These are phyloP conservation scores for Aspergillus puulaauensis DNA, from an alignment of 2,329 filamentous ascomycete species.

Conservation along the genomic window DNA sequence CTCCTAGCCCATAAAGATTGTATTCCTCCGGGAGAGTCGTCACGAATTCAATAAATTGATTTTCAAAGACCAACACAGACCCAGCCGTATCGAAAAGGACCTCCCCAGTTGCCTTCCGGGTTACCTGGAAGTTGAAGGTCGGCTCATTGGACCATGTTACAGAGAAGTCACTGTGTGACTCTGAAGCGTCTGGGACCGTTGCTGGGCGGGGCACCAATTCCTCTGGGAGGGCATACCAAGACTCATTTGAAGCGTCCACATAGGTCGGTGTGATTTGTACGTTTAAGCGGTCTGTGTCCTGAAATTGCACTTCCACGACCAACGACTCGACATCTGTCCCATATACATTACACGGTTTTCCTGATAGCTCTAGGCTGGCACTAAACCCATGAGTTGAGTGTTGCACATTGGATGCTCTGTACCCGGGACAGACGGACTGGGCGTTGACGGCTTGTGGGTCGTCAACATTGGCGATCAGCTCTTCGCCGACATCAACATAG, in stretches of 20 bases:
- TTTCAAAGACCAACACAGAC: slow-evolving; percentile 67
- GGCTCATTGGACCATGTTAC: slow-evolving; percentile 59
- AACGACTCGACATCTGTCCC: slow-evolving; percentile 71
- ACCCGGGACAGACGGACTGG: slow-evolving; percentile 63
- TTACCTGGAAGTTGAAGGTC: slow-evolving; percentile 57
- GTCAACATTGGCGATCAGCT: slow-evolving; percentile 61
- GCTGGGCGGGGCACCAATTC: slow-evolving; percentile 60
- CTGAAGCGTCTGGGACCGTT: slow-evolving; percentile 42
- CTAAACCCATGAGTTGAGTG: slow-evolving; percentile 50
- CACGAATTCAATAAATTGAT: slow-evolving; percentile 75
- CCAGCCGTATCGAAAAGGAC: slow-evolving; percentile 67
- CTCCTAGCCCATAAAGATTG: slow-evolving; percentile 73
- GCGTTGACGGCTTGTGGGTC: slow-evolving; percentile 64
- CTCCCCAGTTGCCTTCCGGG: slow-evolving; percentile 61
- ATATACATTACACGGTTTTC: slow-evolving; percentile 67
- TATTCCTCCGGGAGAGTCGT: slow-evolving; percentile 67
- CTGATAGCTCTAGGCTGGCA: slow-evolving; percentile 54
- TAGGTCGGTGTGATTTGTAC: slow-evolving; percentile 69
- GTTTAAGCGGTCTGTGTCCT: slow-evolving; percentile 64
- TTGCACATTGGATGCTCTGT: slow-evolving; percentile 53
- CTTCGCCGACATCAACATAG: slow-evolving; percentile 46
- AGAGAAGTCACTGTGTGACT: slow-evolving; percentile 44
- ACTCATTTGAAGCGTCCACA: slow-evolving; percentile 60
- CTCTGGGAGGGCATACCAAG: slow-evolving; percentile 67
- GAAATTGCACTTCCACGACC: slow-evolving; percentile 66